Base-by-base conservation (phyloP, 2,329 filamentous ascomycete genomes). In the Ophiocordyceps australis region DNA sequence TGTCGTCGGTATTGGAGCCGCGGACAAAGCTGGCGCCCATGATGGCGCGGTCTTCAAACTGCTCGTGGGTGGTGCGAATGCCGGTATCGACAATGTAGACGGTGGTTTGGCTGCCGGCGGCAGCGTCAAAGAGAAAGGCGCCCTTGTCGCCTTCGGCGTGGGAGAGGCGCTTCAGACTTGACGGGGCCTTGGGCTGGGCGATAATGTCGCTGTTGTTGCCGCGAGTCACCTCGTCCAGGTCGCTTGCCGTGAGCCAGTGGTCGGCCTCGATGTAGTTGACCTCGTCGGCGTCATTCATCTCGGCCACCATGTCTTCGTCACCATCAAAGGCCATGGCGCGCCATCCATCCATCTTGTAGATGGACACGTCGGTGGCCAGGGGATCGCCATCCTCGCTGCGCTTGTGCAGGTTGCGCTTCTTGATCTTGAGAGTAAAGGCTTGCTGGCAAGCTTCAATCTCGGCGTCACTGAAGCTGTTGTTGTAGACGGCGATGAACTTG, bases 41-140 rank as follows among this genome's bases (percentile, higher is more conserved):
- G 20, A 42, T 52, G 12, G 66, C 68, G 30, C 67, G 62, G 25
- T 60, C 63, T 42, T 60, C 52, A 35, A 65, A 72, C 40, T 70
- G 60, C 22, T 42, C 38, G 46, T 78, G 73, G 5, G 55, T 52
- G 20, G 50, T 49, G 28, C 50, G 50, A 41, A 77, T 65, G 35
- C 73, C 73, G 5, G 71, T 75, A 46, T 78, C 73, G 21, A 78
- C 61, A 14, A 78, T 49, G 42, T 68, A 78, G 16, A 59, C 62
- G 14, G 63, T 72, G 36, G 67, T 62, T n/a, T 61, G 63, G 34
- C 15, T 5, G 6, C 25, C 25, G 16, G 8, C 7, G 5, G 5
- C 11, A 4, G 11, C 14, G 12, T 22, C 19, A 10, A 9, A 14
- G 3, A 9, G 17, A 5, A 4, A 9, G 10, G n/a, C 12, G 13